Evolutionary conservation across 2,329 filamentous ascomycete genomes (phyloP), one percentile per base, ranked within the genome.

Genomic region (Trichoderma sp.): DNA sequence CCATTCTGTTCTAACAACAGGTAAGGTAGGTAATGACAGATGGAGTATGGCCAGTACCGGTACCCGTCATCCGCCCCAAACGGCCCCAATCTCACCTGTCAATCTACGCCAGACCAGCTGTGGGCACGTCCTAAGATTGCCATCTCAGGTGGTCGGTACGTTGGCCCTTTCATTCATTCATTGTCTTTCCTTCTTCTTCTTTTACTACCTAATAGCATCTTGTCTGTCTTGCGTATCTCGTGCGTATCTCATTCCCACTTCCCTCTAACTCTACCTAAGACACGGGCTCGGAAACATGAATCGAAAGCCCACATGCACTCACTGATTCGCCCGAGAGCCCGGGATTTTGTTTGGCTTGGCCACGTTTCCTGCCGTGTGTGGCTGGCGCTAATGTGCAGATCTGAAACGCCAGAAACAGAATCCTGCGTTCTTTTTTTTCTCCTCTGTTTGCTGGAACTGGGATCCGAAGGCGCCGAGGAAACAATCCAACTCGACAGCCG

Each of bases 301-400:
- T 43, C 43, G 28, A 39, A 39, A 39, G 7, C 21, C 21, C 21
- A 30, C 9, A 39, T 12, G 10, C 34, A 39, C 14, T 12, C 34
- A 14, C 14, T 39, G 34, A 39, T 39, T 47, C n/a, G 44, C 44
- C 19, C 41, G 21, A 58, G 56, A 52, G 51, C 52, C 24, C 52
- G 21, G 52, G 24, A 50, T 39, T 26, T 15, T 51, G 41, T 30
- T 21, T 28, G n/a, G 59, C 59, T 17, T 41, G n/a, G 59, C 59
- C 59, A 63, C 59, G 59, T 63, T 63, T 63, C 41, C 15, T 47
- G 59, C 26, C 34, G 34, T 39, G 34, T 30, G 58, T 47, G 41
- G 59, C 50, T 51, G 50, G 59, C 59, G 59, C 59, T 63, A 63
- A 63, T 26, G 24, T 54, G 59, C 41, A 63, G 59, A 63, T 63